Conservation (phyloP, 441 rosid species). For the Syzygium malaccense region DNA sequence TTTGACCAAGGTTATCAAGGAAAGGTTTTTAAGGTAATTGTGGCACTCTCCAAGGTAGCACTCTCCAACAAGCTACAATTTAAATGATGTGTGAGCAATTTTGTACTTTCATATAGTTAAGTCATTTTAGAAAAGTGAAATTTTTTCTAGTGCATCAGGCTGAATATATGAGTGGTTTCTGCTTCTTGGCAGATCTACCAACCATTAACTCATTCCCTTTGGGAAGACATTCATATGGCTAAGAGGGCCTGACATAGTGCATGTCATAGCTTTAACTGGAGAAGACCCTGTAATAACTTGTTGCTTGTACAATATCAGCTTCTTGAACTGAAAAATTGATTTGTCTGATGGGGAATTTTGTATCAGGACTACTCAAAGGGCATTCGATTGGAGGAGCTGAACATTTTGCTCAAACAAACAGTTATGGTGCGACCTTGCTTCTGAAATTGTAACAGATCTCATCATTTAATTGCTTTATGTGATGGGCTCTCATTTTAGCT, state of each 20-base stretch:
- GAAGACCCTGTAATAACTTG: neutral
- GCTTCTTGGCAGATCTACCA: neutral
- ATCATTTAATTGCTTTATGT: neutral
- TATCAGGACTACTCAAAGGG: slow-evolving; percentile 89
- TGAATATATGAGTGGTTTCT: neutral
- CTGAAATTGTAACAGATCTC: slow-evolving; percentile 1
- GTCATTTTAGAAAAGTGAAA: neutral
- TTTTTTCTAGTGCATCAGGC: neutral
- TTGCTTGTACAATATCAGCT: neutral
- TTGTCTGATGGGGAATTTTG: slow-evolving; percentile 4
- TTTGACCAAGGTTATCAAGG: slow-evolving; percentile 43
- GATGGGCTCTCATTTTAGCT: neutral
- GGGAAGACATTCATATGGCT: neutral
- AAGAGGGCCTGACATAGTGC: neutral
- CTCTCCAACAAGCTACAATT: slow-evolving; percentile 5
- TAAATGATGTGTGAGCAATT: neutral
- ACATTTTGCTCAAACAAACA: slow-evolving; percentile 73
- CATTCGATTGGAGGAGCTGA: slow-evolving; percentile 86
- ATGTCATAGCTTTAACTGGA: neutral
- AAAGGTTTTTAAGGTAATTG: slow-evolving; percentile 64
- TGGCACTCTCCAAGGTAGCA: neutral
- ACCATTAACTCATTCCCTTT: neutral
- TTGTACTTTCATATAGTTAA: neutral
- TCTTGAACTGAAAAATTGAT: slow-evolving; percentile 7
- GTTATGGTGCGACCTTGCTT: slow-evolving; percentile 66